Conservation (phyloP, 2,329 filamentous ascomycete genomes). For the Volutella citrinella region DNA sequence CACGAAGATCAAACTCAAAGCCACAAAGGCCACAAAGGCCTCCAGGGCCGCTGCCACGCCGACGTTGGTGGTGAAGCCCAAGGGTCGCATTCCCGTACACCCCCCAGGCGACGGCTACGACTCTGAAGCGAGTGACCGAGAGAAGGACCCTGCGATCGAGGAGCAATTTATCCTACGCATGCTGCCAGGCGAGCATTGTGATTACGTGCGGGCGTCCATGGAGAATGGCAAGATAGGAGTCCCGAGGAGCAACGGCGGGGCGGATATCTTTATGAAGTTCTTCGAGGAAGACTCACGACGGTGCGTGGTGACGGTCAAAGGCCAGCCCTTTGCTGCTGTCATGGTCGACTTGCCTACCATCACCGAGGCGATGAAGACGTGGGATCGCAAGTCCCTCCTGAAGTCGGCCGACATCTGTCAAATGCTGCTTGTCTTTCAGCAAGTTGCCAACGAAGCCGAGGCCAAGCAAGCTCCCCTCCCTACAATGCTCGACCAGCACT, state of each 20-base stretch:
- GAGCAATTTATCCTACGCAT: slow-evolving; percentile 89
- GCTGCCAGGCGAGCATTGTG: slow-evolving; percentile 79
- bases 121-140: slow-evolving; percentile 88
- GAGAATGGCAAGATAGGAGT: slow-evolving; percentile 74
- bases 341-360: slow-evolving; percentile 84
- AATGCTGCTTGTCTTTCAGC: slow-evolving; percentile 78
- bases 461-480: slow-evolving; percentile 67
- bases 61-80: slow-evolving; percentile 52
- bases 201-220: slow-evolving; percentile 75
- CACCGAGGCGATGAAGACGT: slow-evolving; percentile 88
- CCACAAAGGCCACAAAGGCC: slow-evolving; percentile 34
- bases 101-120: slow-evolving; percentile 89
- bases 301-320: slow-evolving; percentile 68
- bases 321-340: slow-evolving; percentile 70
- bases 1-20: slow-evolving; percentile 54
- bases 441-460: slow-evolving; percentile 63
- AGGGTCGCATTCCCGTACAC: slow-evolving; percentile 66
- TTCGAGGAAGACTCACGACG: slow-evolving; percentile 71
- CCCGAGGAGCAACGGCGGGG: slow-evolving; percentile 60
- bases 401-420: slow-evolving; percentile 87
- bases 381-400: slow-evolving; percentile 84
- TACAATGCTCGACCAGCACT: slow-evolving; percentile 63
- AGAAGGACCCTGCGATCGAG: slow-evolving; percentile 83
- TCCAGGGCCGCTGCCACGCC: slow-evolving; percentile 26
- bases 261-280: slow-evolving; percentile 78